phyloP scores from a whole-genome alignment of 2,329 filamentous ascomycete genomes.

The Parascedosporium putredinis region DNA sequence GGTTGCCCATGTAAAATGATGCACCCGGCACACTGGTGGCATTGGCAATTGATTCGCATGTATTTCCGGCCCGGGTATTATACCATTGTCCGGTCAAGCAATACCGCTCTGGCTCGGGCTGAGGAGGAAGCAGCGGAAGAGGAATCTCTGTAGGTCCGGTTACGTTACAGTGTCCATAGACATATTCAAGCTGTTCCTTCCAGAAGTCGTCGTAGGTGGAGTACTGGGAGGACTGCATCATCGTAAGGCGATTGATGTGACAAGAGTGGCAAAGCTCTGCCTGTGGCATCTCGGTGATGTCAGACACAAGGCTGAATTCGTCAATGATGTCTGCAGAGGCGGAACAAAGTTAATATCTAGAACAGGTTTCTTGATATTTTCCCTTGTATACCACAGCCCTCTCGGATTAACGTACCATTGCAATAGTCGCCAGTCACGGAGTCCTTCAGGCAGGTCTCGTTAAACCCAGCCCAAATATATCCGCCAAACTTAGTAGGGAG shows the following conservation, averaged over 20 bases:
- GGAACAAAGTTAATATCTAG: background rate
- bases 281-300: background rate
- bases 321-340: background rate
- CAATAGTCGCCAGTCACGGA: background rate
- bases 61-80: background rate
- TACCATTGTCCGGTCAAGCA: background rate
- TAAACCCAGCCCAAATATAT: background rate
- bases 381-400: background rate
- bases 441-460: background rate
- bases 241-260: background rate
- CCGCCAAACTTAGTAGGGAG: background rate
- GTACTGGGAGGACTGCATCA: background rate
- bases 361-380: background rate
- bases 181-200: background rate
- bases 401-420: background rate
- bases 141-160: background rate
- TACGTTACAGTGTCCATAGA: background rate
- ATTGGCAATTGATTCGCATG: background rate
- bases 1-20: background rate
- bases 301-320: background rate
- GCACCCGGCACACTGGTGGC: background rate
- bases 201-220: background rate
- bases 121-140: background rate
- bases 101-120: background rate
- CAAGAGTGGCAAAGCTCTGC: background rate